These are phyloP conservation scores for Teratosphaeria epicoccoides DNA, from an alignment of 2,329 filamentous ascomycete species.

Conservation along the genomic window DNA sequence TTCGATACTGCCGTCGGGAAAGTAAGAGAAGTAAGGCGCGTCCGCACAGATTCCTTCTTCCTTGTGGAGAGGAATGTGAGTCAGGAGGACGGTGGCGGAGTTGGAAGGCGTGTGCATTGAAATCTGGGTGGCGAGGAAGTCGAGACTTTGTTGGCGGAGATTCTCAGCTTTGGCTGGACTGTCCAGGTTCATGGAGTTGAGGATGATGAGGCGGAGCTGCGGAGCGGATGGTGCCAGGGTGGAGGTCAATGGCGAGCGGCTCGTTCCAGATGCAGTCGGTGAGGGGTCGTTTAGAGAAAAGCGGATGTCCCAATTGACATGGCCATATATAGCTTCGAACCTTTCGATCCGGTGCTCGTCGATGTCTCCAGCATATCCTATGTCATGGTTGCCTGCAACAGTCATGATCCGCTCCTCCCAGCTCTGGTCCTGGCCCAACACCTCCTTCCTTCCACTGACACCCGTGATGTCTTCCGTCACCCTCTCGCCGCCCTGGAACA, in stretches of 20 bases:
- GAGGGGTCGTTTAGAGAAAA: constrained; percentile 38
- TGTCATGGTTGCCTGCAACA: constrained; percentile 88
- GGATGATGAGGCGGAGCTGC: constrained; percentile 68
- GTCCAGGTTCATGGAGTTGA: constrained; percentile 93
- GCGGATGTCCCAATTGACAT: constrained; percentile 78
- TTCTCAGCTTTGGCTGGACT: constrained; percentile 57
- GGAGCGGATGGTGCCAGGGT: constrained; percentile 33
- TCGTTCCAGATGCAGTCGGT: neutral
- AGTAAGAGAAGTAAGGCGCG: constrained; percentile 71
- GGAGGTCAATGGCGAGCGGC: neutral
- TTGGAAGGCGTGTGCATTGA: neutral
- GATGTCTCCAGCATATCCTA: constrained; percentile 90
- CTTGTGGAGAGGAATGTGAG: constrained; percentile 87
- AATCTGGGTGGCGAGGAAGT: constrained; percentile 52
- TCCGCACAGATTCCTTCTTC: constrained; percentile 72
- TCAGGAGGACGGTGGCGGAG: constrained; percentile 47
- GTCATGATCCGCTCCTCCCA: constrained; percentile 80
- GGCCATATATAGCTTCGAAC: constrained; percentile 78
- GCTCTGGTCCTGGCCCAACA: constrained; percentile 35
- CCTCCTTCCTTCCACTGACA: constrained; percentile 25
- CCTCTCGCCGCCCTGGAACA: constrained; percentile 17
- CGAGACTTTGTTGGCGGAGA: constrained; percentile 66
- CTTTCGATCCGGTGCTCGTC: constrained; percentile 62
- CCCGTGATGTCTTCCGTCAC: constrained; percentile 23
- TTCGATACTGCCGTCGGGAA: constrained; percentile 57